phyloP scores from a whole-genome alignment of 495 filamentous ascomycete genomes.

The Neurospora sp. region DNA sequence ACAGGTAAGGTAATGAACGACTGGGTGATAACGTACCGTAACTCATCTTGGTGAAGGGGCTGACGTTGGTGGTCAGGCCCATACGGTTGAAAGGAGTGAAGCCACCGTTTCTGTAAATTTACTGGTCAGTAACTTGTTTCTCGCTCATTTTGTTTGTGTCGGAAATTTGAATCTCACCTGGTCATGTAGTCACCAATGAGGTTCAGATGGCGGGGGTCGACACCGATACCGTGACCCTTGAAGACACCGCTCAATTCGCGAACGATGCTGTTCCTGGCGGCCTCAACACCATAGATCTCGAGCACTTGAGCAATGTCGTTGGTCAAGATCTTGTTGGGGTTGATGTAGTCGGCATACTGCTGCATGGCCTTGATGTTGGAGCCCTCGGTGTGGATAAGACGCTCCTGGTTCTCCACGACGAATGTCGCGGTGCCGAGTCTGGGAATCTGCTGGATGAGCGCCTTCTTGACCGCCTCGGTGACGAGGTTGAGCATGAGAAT shows the following conservation, averaged over 20 bases:
- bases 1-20: background rate
- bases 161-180: constrained; percentile 3
- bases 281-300: constrained; percentile 83
- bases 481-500: constrained; percentile 85
- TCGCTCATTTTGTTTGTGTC: background rate
- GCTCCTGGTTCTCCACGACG: constrained; percentile 50
- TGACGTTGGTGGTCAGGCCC: constrained; percentile 70
- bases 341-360: constrained; percentile 72
- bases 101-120: constrained; percentile 49
- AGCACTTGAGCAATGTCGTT: constrained; percentile 88
- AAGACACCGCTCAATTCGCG: constrained; percentile 83
- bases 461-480: constrained; percentile 60
- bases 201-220: constrained; percentile 88
- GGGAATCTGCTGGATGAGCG: constrained; percentile 80
- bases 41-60: constrained; percentile 94
- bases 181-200: constrained; percentile 98
- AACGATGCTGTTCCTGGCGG: constrained; percentile 75
- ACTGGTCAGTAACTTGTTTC: background rate
- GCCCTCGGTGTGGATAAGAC: constrained; percentile 67
- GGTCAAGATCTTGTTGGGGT: constrained; percentile 77
- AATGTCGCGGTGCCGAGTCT: constrained; percentile 62
- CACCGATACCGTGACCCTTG: constrained; percentile 81
- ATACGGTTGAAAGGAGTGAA: constrained; percentile 88
- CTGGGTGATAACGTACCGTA: constrained; percentile 43
- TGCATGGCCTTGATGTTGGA: constrained; percentile 88